Conservation (phyloP, 257 asterid species). For the Plantago major region DNA sequence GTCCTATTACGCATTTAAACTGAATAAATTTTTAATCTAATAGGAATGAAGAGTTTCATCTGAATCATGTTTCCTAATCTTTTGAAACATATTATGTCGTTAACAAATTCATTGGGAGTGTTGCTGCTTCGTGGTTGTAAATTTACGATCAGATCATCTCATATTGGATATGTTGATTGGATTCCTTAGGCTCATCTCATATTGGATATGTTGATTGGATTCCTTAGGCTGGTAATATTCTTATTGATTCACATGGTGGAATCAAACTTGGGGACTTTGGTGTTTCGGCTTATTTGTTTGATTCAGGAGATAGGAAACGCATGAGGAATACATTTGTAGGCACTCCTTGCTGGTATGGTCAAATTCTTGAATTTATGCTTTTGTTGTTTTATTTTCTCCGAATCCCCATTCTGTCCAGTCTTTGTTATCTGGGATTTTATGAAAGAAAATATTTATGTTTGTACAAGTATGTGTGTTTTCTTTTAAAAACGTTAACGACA, state of each 20-base stretch:
- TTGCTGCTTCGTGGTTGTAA: too few relatives aligned
- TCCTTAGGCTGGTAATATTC: slow-evolving; percentile 91
- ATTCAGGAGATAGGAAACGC: slow-evolving; percentile 91
- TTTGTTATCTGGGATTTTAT: background rate
- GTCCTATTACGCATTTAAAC: too few relatives aligned
- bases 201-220: slow-evolving; percentile 8
- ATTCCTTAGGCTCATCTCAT: background rate
- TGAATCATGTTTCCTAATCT: too few relatives aligned
- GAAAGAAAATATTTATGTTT: slow-evolving; percentile 2
- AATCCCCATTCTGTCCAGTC: slow-evolving; percentile 3
- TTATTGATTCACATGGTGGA: slow-evolving; percentile 78
- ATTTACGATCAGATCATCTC: background rate
- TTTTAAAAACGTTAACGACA: background rate
- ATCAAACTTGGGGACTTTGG: slow-evolving; percentile 98
- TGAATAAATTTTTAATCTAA: too few relatives aligned
- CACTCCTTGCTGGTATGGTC: slow-evolving; percentile 95
- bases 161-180: background rate
- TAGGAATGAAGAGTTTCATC: too few relatives aligned
- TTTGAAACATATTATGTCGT: too few relatives aligned
- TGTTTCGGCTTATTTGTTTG: slow-evolving; percentile 95
- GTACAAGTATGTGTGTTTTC: background rate
- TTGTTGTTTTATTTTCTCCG: slow-evolving; percentile 6
- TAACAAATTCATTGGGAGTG: too few relatives aligned
- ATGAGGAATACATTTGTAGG: slow-evolving; percentile 97
- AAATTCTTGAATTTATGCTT: slow-evolving; percentile 9